phyloP scores from a whole-genome alignment of 805 yeast genomes.

The Monosporozyma aerobia region DNA sequence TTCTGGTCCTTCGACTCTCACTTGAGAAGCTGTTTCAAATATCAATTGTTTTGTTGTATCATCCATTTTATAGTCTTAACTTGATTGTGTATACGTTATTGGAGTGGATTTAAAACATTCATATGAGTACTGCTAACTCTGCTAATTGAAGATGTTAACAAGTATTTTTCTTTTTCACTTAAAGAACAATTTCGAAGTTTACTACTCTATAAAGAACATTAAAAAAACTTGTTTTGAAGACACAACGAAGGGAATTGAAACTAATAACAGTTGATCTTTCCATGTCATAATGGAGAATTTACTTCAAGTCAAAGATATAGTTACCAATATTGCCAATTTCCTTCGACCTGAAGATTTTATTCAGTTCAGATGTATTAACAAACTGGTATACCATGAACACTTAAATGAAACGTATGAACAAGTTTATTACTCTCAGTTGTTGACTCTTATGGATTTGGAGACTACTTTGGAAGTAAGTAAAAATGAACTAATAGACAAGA shows the following conservation, averaged over 20 bases:
- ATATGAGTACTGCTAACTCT: not conserved
- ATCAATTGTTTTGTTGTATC: slow-evolving; percentile 24
- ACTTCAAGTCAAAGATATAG: slow-evolving; percentile 19
- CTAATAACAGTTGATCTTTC: not conserved
- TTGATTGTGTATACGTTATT: not conserved
- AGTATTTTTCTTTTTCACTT: not conserved
- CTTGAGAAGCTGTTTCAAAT: not conserved
- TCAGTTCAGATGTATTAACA: slow-evolving; percentile 17
- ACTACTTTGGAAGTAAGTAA: slow-evolving; percentile 3
- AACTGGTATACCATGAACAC: slow-evolving; percentile 13
- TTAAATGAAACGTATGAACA: slow-evolving; percentile 12
- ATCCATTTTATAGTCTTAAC: slow-evolving; percentile 12
- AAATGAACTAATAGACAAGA: slow-evolving; percentile 2
- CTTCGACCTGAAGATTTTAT: slow-evolving; percentile 21
- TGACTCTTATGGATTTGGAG: slow-evolving; percentile 16
- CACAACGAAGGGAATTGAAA: not conserved
- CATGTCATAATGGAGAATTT: slow-evolving; percentile 15
- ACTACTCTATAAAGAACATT: not conserved
- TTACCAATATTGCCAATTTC: slow-evolving; percentile 14
- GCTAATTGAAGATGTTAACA: not conserved
- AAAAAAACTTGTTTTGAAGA: not conserved
- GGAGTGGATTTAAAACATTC: not conserved
- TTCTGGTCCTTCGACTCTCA: slow-evolving; percentile 36
- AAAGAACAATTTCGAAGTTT: not conserved
- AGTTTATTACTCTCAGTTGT: slow-evolving; percentile 13